These are phyloP conservation scores for Hansenula anomala DNA, from an alignment of 1,139 yeast species.

Conservation along the genomic window DNA sequence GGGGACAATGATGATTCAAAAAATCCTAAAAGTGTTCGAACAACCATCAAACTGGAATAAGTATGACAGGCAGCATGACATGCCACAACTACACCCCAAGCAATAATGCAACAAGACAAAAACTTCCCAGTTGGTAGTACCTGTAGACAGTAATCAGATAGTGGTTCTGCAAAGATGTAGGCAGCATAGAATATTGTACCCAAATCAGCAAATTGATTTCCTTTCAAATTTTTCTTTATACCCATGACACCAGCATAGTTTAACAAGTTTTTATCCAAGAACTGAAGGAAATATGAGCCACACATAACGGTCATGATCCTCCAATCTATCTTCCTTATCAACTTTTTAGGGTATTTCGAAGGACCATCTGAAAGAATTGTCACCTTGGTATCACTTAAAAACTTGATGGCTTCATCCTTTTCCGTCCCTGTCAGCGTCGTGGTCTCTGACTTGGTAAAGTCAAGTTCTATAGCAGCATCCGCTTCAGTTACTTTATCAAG, in stretches of 20 bases:
- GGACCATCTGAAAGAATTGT: conserved; percentile 11
- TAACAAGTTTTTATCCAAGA: conserved; percentile 43
- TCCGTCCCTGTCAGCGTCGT: conserved; percentile 15
- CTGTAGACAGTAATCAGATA: conserved; percentile 43
- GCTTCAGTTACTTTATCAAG: neutral
- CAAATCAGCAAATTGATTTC: conserved; percentile 44
- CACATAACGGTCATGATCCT: conserved; percentile 41
- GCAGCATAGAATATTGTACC: conserved; percentile 55
- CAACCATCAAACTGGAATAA: conserved; percentile 41
- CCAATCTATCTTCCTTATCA: conserved; percentile 36
- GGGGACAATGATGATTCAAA: conserved; percentile 50
- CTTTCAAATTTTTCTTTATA: conserved; percentile 35
- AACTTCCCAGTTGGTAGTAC: conserved; percentile 45
- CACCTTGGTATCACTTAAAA: conserved; percentile 11
- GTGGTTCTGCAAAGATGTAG: conserved; percentile 51
- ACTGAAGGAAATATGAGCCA: conserved; percentile 43
- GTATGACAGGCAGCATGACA: conserved; percentile 38
- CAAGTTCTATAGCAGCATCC: neutral
- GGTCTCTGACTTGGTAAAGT: conserved; percentile 11
- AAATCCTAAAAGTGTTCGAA: conserved; percentile 43
- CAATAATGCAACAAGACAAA: conserved; percentile 33
- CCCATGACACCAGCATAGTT: conserved; percentile 51
- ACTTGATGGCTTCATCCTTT: conserved; percentile 20
- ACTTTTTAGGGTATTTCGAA: conserved; percentile 20
- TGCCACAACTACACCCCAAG: conserved; percentile 44